phyloP scores from a whole-genome alignment of 2,329 filamentous ascomycete species.

The Diplodia intermedia region DNA sequence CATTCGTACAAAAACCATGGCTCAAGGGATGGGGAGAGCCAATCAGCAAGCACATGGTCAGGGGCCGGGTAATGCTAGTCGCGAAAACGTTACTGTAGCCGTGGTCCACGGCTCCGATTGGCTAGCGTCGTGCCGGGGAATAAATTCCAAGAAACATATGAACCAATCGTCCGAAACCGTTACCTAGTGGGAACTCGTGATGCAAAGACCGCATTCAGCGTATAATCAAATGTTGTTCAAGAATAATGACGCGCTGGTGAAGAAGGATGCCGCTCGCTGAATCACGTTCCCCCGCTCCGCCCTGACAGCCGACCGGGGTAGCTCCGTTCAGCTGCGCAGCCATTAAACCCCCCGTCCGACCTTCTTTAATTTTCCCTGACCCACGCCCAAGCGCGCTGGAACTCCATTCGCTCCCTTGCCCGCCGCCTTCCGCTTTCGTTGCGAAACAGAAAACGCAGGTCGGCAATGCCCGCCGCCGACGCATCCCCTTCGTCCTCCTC shows the following conservation, averaged over 20 bases:
- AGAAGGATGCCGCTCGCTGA: neutral
- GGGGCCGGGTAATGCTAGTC: no score
- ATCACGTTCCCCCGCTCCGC: conserved; percentile 30
- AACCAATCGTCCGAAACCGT: neutral
- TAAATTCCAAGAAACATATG: neutral
- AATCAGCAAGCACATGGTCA: no score
- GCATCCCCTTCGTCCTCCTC: conserved; percentile 7
- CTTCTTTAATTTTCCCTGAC: neutral
- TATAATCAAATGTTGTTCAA: neutral
- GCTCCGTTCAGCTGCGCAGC: neutral
- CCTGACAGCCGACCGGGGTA: conserved; percentile 15
- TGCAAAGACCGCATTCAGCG: neutral
- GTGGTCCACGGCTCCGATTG: neutral
- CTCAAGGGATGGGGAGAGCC: neutral
- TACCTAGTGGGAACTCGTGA: neutral
- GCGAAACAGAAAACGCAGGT: neutral
- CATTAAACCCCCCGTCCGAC: neutral
- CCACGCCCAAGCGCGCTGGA: neutral
- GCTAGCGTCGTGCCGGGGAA: neutral
- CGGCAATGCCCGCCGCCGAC: neutral
- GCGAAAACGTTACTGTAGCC: no score
- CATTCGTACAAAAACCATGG: neutral
- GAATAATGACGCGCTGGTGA: neutral
- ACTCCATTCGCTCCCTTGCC: neutral
- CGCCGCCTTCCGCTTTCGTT: neutral